Evolutionary conservation across 495 filamentous ascomycete genomes (phyloP), one percentile per base, ranked within the genome.

Genomic region (Astrocystis sublimbata): DNA sequence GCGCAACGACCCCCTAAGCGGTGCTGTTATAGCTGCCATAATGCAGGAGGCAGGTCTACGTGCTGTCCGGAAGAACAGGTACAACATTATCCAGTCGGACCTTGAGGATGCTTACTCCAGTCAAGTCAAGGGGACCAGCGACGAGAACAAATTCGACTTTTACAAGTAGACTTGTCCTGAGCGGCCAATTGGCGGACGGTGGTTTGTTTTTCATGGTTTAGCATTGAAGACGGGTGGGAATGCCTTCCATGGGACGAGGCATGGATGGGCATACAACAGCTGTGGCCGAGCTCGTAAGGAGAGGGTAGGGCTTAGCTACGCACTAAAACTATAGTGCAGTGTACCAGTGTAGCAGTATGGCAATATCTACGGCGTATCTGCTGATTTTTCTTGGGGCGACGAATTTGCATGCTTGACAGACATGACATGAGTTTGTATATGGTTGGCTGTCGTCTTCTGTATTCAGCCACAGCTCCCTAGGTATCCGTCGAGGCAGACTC

Each of bases 11-110:
- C 93, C 94, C 1, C 76, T 98, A 63, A 93, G 89, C 63, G 94
- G 94, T 66, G 94, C 94, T 43, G 88, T 98, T 65, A 98, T 98
- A 76, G 94, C 94, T 19, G 94, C 94, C 26, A 96, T 98, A 73
- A 98, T 98, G 94, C 94, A 98, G 76, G 94, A 98, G 77, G 96
- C 94, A 38, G 94, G 94, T 62, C 81, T 98, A 62, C 85, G 94
- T 58, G 94, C 94, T 42, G 96, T 98, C 52, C 84, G 94, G 69
- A 98, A 98, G 85, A 98, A 98, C 74, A 81, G 94, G 64, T 98
- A 98, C 77, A 97, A 98, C 71, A 98, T 98, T 73, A 97, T 98
- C 68, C 96, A 98, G 78, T 84, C 82, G 43, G 94, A 98, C 73
- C 80, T 98, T 51, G 94, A 98, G 74, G 93, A 97, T 76, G 93